These are phyloP conservation scores for Dactylorhiza incarnata DNA, from an alignment of 106 monocot species.

Conservation along the genomic window DNA sequence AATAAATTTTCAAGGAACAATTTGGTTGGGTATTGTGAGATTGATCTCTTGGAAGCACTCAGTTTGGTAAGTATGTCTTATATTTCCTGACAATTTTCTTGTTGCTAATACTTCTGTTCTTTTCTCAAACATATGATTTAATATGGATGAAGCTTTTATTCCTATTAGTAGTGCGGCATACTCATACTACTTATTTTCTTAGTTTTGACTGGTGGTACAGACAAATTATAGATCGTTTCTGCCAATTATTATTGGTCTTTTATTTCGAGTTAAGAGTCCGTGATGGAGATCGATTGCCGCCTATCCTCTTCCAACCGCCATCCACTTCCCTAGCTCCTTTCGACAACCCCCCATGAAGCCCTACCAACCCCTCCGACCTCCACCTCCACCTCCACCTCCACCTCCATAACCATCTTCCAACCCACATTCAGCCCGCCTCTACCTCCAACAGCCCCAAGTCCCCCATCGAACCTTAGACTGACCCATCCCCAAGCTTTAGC, in stretches of 20 bases:
- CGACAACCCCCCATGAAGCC: too few species aligned
- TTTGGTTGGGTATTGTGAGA: slow-evolving; percentile 88
- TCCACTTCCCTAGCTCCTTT: too few species aligned
- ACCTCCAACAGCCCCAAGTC: too few species aligned
- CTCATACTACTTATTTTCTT: not conserved
- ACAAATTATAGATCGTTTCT: not conserved
- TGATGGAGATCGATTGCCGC: too few species aligned
- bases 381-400: too few species aligned
- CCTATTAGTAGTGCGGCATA: not conserved
- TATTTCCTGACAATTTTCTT: not conserved
- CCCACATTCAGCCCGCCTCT: too few species aligned
- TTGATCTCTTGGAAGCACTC: slow-evolving; percentile 72
- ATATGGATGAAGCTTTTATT: not conserved
- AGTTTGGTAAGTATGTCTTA: slow-evolving; percentile 30
- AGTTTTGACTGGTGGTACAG: not conserved
- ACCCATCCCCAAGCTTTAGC: too few species aligned
- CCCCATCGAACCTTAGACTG: too few species aligned
- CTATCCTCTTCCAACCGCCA: too few species aligned
- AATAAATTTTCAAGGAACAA: slow-evolving; percentile 81
- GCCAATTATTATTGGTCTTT: not conserved
- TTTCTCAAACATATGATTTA: not conserved
- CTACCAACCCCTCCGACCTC: too few species aligned
- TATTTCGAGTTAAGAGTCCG: not conserved
- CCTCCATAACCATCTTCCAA: too few species aligned
- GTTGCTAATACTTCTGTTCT: not conserved